Base-by-base conservation (phyloP, 2,329 filamentous ascomycete genomes). In the Cadophora gregata region DNA sequence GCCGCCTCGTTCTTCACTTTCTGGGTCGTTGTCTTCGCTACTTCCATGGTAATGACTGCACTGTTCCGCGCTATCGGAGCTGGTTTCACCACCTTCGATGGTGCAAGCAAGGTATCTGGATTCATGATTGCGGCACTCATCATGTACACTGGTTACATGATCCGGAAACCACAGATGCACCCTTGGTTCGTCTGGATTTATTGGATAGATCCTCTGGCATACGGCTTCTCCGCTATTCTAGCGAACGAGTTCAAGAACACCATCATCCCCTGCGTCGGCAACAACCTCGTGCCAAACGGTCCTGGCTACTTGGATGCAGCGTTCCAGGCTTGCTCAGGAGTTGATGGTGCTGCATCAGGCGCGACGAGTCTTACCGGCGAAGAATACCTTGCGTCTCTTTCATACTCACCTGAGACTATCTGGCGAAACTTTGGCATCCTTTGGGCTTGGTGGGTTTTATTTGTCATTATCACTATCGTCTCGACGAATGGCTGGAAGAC, bases 191-290 rank as follows among this genome's bases (percentile, higher is more conserved):
- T 81, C 3, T 90, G 88, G 88, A 75, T 90, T 3, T 88, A 67
- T 83, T 69, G 86, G 85, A 83, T 89, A 27, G 84, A 90, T 69
- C 90, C 90, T 0, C 79, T 93, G 1, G 85, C 90, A 0, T 93
- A 92, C 64, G 88, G 83, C 0, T 93, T 92, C 66, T 88, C 93
- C 70, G 85, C 85, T 0, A 77, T 93, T 0, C 82, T 93, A 73
- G 81, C 88, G 0, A 93, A 93, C 71, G 90, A 93, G 75, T 92
- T 93, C 67, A 83, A 90, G 69, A 79, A 78, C 50, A 79, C 90
- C 73, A 81, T 73, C 2, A 83, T 87, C n/a, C 77, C 80, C 0
- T 88, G 86, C 64, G 81, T 81, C 3, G 80, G 79, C 4, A 70
- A 69, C 47, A 85, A 84, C 64, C 75, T 88, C 8, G 79, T 88